Conservation (phyloP, 176 grass and related monocot genomes). For the Zea mays region Zm-B73-REFERENCE-NAM-5.0 NC_050097.1:5759501-5760000, state of each 20-base stretch:
- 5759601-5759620: slow-evolving; percentile 50
- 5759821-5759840: too few relatives aligned
- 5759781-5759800: neutral
- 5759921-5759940: too few relatives aligned
- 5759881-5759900: too few relatives aligned
- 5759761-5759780: neutral
- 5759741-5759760: slow-evolving; percentile 3
- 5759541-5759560: slow-evolving; percentile 36
- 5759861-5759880: too few relatives aligned
- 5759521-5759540: slow-evolving; percentile 43
- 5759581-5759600: slow-evolving; percentile 40
- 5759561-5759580: neutral
- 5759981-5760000: slow-evolving; percentile 10
- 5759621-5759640: slow-evolving; percentile 39
- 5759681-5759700: too few relatives aligned
- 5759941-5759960: too few relatives aligned
- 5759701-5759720: neutral
- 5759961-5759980: neutral
- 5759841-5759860: too few relatives aligned
- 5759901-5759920: too few relatives aligned
- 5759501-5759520: slow-evolving; percentile 27
- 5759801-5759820: neutral
- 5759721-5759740: slow-evolving; percentile 36
- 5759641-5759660: slow-evolving; percentile 54
- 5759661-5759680: slow-evolving; percentile 15